phyloP scores from a whole-genome alignment of 768 basidiomycete genomes.

The Kondoa malvinella region DNA sequence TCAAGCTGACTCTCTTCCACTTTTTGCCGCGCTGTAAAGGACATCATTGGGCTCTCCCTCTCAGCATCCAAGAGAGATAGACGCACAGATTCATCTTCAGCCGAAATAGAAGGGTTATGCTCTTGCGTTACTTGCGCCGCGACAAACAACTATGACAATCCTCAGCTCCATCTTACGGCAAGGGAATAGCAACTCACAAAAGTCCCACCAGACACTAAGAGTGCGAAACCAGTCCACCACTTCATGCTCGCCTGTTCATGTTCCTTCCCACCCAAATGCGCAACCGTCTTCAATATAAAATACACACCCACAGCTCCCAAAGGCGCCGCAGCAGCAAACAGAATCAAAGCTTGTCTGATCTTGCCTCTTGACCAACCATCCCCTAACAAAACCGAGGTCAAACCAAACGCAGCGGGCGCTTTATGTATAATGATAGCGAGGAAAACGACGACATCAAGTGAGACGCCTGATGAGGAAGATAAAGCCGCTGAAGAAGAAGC shows the following conservation, averaged over 20 bases:
- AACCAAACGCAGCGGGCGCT: slow-evolving; percentile 79
- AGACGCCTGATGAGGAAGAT: slow-evolving; percentile 33
- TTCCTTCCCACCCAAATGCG: slow-evolving; percentile 26
- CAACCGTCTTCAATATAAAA: slow-evolving; percentile 22
- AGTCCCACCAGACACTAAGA: slow-evolving; percentile 78
- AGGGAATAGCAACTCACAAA: slow-evolving; percentile 35
- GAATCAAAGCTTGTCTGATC: slow-evolving; percentile 40
- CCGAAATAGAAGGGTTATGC: slow-evolving; percentile 2
- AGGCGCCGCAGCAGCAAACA: slow-evolving; percentile 74
- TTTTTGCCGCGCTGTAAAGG: not conserved
- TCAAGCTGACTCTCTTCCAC: not conserved
- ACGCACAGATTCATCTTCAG: not conserved
- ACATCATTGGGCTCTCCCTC: not conserved
- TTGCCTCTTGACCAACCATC: slow-evolving; percentile 42
- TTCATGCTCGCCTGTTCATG: slow-evolving; percentile 13
- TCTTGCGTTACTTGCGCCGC: slow-evolving; percentile 43
- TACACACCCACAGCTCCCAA: slow-evolving; percentile 64
- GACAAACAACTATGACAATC: slow-evolving; percentile 48
- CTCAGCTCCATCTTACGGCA: not conserved
- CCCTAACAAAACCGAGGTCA: slow-evolving; percentile 68
- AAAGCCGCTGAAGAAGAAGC: slow-evolving; percentile 36
- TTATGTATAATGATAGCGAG: slow-evolving; percentile 83
- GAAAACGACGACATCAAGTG: slow-evolving; percentile 57
- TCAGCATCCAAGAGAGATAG: not conserved
- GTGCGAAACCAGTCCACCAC: slow-evolving; percentile 53